Evolutionary conservation across 2,329 filamentous ascomycete species (phyloP), one percentile per base, ranked within the genome.

Genomic region (Botrytis cinerea): DNA sequence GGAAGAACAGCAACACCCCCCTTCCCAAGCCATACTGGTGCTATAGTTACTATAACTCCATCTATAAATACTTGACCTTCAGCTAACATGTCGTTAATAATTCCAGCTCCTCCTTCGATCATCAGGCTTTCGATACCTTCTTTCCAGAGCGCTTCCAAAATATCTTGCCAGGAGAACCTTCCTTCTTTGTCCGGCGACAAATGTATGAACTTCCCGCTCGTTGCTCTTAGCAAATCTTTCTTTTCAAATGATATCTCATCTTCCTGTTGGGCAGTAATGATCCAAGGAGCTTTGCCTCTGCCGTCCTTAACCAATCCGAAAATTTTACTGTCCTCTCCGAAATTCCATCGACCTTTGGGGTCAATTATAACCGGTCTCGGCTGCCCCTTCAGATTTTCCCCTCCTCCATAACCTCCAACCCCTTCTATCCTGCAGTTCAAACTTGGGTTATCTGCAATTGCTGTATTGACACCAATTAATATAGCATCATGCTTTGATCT

Each of bases 11-110:
- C 86, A 16, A 98, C 93, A 12, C 94, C 94, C 3, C 93, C 93
- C 74, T 88, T 86, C 2, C 95, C 95, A n/a, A 98, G 86, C 89
- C 94, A 98, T 0, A 90, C 93, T 14, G 95, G 95, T 4, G 95
- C 94, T 79, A 98, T 90, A 0, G 95, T 98, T 73, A 98, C 87
- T 78, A 98, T 92, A 67, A 97, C 90, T 2, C 91, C 91, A 80
- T 93, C 88, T 60, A 97, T 85, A 14, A 94, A 83, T n/a, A 81
- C 78, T 25, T 88, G 84, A 78, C 90, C 89, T 43, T 84, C 84
- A 57, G 87, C 85, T n/a, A 98, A 85, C 28, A 98, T 83, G 54
- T 92, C 89, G 80, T 96, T 97, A 80, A 98, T 93, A 48, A 98
- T 90, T 18, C 86, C 85, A 0, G 89, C 95, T 18, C 95, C 95